phyloP scores from a whole-genome alignment of 345 rosid genomes.

The Pelargonium nanum region DNA sequence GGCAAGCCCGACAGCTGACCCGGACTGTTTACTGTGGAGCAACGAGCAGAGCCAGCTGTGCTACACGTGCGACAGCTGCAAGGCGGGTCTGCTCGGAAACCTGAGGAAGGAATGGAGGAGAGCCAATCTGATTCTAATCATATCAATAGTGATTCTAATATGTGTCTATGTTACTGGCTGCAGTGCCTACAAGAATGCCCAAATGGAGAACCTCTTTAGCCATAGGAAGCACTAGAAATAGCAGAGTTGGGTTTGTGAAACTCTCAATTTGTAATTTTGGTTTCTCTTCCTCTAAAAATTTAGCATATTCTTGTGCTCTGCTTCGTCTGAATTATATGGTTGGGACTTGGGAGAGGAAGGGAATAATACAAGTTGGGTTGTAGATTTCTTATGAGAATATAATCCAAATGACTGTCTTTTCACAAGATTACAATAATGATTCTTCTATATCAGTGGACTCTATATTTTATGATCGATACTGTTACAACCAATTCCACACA shows the following conservation, averaged over 20 bases:
- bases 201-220: constrained; percentile 64
- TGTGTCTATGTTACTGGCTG: constrained; percentile 78
- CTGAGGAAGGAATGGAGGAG: constrained; percentile 82
- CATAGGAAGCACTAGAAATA: no score
- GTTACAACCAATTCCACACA: no score
- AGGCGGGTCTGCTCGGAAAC: constrained; percentile 74
- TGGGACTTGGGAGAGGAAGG: no score
- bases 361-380: no score
- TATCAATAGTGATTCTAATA: constrained; percentile 61
- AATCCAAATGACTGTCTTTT: no score
- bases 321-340: no score
- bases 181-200: constrained; percentile 82
- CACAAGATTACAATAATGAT: no score
- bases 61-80: constrained; percentile 79
- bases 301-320: constrained; percentile 2
- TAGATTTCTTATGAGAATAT: no score
- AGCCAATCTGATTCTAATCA: constrained; percentile 62
- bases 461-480: no score
- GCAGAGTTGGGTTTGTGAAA: constrained; percentile 54
- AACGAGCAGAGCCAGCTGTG: constrained; percentile 77
- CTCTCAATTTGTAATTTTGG: no score
- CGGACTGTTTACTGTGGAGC: constrained; percentile 78
- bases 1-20: constrained; percentile 51
- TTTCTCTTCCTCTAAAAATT: no score
- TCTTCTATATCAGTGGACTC: no score